phyloP scores from a whole-genome alignment of 2,329 filamentous ascomycete species.

The Chaetomium strumarium region DNA sequence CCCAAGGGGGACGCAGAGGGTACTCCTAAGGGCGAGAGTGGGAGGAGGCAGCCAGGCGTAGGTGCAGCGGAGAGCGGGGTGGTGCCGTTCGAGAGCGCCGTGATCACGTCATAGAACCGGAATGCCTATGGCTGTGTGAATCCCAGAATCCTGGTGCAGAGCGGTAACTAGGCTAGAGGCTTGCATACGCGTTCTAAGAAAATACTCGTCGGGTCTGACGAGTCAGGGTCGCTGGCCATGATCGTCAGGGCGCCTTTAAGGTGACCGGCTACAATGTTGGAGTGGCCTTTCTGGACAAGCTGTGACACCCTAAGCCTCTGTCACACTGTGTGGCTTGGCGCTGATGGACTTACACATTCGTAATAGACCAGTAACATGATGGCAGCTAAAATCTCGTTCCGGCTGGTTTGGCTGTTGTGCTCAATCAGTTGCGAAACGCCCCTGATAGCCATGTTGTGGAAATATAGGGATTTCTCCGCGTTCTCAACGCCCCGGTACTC shows the following conservation, averaged over 20 bases:
- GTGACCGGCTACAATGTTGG: constrained; percentile 56
- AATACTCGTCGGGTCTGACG: constrained; percentile 45
- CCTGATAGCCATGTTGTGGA: constrained; percentile 55
- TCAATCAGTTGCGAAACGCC: constrained; percentile 53
- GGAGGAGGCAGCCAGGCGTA: constrained; percentile 40
- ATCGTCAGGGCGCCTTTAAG: constrained; percentile 57
- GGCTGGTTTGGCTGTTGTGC: constrained; percentile 42
- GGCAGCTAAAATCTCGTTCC: constrained; percentile 54
- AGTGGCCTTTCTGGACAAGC: constrained; percentile 55
- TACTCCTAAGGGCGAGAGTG: constrained; percentile 43
- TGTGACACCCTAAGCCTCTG: constrained; percentile 26
- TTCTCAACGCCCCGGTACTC: constrained; percentile 56
- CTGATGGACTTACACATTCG: constrained; percentile 48
- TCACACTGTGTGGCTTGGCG: neutral
- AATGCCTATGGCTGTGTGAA: constrained; percentile 43
- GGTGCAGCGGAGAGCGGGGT: constrained; percentile 49
- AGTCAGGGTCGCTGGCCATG: constrained; percentile 44
- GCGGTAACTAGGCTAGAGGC: neutral
- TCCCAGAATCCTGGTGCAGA: neutral
- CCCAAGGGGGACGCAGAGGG: constrained; percentile 40
- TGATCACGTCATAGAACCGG: constrained; percentile 60
- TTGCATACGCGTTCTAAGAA: constrained; percentile 53
- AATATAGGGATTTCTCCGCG: constrained; percentile 50
- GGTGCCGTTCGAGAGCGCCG: constrained; percentile 55
- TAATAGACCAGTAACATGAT: constrained; percentile 60